Base-by-base conservation (phyloP, 257 asterid species). In the Solanum arcanum region DNA sequence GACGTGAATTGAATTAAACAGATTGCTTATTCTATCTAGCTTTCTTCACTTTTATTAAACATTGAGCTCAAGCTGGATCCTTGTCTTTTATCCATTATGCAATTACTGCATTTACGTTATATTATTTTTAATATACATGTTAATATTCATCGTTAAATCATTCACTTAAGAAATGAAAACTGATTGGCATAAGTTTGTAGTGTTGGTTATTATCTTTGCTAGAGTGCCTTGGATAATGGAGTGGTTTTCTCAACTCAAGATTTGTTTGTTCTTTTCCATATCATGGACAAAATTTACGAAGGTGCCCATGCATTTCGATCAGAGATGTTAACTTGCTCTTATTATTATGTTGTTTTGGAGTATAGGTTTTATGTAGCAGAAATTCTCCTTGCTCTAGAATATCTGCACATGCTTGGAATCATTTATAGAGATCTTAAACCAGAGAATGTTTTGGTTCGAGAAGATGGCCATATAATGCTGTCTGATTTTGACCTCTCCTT, bases 361-460 rank as follows among this genome's bases (percentile, higher is more conserved):
- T 83, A 74, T 81, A 93, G 96, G 94, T 93, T 93, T 86, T 93
- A 93, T 84, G 94, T 93, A 73, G 96, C 96, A 15, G 96, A 92
- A 91, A 92, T 93, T 87, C 96, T 93, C 81, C 94, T 93, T 59
- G 89, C 94, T 82, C 84, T 93, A 86, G 96, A 93, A 89, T 93
- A 93, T 85, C 90, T 93, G 86, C 96, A 93, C 92, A 93, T 93
- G 96, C 96, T 93, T 52, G 96, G 96, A 29, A 93, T 93, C 89
- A 89, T 93, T 66, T 93, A 93, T 86, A 87, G 96, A 88, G 96
- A 93, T 86, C 94, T 93, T 66, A 93, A 93, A 86, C 96, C 96
- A 35, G 96, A 93, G 88, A 93, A 93, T 66, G 93, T 93, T 80
- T 88, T 93, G 64, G 96, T 93, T 66, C 91, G 96, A 84, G 96